Percentiles rank a stretch among this genome's conserved stretches.
Conservation (phyloP, 345 rosid species). For the Excoecaria cochinchinensis region DNA sequence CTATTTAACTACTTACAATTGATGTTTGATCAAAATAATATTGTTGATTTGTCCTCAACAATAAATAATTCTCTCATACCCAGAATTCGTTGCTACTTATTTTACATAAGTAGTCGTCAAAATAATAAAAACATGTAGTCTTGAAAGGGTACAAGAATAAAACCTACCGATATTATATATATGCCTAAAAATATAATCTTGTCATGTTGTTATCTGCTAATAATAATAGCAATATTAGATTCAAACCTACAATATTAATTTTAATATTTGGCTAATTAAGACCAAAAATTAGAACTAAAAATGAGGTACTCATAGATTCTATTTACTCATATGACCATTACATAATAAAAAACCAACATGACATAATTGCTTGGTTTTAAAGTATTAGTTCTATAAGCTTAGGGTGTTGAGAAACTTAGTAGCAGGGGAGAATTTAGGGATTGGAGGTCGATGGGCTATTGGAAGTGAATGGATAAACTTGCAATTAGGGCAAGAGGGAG, state of each 20-base stretch:
- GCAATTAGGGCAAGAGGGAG: constrained; percentile 58
- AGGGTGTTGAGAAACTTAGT: constrained; percentile 28
- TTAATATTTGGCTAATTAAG: no score
- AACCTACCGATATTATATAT: no score
- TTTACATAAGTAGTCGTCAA: no score
- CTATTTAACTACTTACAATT: no score
- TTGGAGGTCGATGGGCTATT: constrained; percentile 17
- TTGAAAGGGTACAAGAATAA: not conserved
- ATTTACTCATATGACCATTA: constrained; percentile 1
- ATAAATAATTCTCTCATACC: no score
- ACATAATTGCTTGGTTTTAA: not conserved
- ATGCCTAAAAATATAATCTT: not conserved
- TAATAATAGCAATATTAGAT: no score
- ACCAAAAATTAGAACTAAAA: no score
- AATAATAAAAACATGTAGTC: not conserved
- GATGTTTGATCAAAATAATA: no score
- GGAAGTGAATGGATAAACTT: constrained; percentile 49
- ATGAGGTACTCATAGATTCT: not conserved
- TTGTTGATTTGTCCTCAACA: no score
- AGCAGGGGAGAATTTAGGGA: constrained; percentile 18
- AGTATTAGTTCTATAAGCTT: constrained; percentile 38
- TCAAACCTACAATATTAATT: no score
- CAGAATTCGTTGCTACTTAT: no score
- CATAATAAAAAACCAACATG: not conserved
- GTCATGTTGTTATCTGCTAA: not conserved